Conservation (phyloP, 1,284 basidiomycete species). For the Phellopilus nigrolimitatus region DNA sequence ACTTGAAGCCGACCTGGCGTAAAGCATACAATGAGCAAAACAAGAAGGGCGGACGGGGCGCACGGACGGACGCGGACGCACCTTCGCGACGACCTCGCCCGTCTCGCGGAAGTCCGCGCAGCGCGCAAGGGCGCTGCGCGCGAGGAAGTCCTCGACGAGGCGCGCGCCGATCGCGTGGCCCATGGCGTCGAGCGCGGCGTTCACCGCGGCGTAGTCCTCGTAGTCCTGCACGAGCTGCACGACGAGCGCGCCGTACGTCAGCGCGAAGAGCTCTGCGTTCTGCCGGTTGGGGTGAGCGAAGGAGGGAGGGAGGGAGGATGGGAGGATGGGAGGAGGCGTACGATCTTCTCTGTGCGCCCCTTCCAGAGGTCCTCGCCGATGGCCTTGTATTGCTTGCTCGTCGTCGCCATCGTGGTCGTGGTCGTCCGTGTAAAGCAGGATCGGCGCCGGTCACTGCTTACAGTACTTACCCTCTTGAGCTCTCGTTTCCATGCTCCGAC, state of each 20-base stretch:
- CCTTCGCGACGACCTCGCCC: constrained; percentile 91
- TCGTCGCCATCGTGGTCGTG: constrained; percentile 51
- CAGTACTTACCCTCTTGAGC: too few species aligned
- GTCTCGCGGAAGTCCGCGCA: constrained; percentile 92
- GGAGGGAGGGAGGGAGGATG: too few species aligned
- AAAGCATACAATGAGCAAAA: too few species aligned
- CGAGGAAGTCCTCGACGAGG: constrained; percentile 96
- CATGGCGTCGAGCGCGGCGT: constrained; percentile 86
- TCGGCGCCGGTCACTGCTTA: too few species aligned
- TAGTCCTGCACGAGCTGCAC: constrained; percentile 99
- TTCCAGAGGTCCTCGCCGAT: constrained; percentile 93
- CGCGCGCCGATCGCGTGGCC: constrained; percentile 98
- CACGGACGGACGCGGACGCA: too few species aligned
- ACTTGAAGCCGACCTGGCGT: constrained; percentile 98
- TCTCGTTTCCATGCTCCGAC: too few species aligned
- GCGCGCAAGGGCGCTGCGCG: constrained; percentile 78
- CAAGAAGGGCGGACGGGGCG: too few species aligned
- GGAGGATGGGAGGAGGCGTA: too few species aligned
- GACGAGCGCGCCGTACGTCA: constrained; percentile 97
- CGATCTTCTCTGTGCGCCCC: constrained; percentile 83
- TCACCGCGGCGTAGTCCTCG: constrained; percentile 91
- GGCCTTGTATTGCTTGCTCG: constrained; percentile 76
- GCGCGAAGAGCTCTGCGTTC: constrained; percentile 96
- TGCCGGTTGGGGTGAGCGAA: constrained; percentile 13
- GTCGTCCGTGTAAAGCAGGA: too few species aligned